Percentiles rank a stretch among this genome's conserved stretches.
phyloP scores from a whole-genome alignment of 345 rosid genomes.

The Lumnitzera racemosa region DNA sequence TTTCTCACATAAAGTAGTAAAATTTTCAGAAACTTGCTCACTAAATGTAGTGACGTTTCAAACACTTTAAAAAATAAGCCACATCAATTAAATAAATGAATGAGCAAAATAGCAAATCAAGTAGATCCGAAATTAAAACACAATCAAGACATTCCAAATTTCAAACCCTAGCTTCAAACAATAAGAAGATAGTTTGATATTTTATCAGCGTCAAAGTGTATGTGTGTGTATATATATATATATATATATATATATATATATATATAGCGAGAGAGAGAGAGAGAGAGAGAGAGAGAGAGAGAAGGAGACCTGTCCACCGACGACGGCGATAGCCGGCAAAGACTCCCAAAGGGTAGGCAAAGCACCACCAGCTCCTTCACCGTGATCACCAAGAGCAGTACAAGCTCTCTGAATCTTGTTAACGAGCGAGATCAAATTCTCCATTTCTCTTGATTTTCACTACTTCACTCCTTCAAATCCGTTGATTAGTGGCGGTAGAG shows the following conservation, averaged over 20 bases:
- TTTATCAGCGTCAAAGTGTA: neutral
- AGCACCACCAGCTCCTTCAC: constrained; percentile 72
- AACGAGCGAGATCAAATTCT: constrained; percentile 81
- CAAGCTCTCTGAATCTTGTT: constrained; percentile 99
- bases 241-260: too few species aligned
- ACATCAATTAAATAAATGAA: too few species aligned
- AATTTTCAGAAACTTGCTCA: too few species aligned
- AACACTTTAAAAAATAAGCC: too few species aligned
- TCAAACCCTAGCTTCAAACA: neutral
- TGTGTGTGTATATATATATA: too few species aligned
- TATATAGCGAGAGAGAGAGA: too few species aligned
- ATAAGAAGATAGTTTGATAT: neutral
- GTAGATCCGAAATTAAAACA: too few species aligned
- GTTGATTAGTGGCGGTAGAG: constrained; percentile 9
- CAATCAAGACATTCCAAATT: too few species aligned
- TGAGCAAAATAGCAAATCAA: too few species aligned
- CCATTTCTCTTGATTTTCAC: constrained; percentile 36
- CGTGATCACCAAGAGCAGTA: constrained; percentile 99
- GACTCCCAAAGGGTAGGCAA: constrained; percentile 98
- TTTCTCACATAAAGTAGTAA: too few species aligned
- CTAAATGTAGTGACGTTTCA: too few species aligned
- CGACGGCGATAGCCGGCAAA: constrained; percentile 93
- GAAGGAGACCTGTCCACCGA: constrained; percentile 88
- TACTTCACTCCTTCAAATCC: constrained; percentile 19
- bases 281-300: constrained; percentile 11